Base-by-base conservation (phyloP, 768 basidiomycete genomes). In the Zangia roseola region DNA sequence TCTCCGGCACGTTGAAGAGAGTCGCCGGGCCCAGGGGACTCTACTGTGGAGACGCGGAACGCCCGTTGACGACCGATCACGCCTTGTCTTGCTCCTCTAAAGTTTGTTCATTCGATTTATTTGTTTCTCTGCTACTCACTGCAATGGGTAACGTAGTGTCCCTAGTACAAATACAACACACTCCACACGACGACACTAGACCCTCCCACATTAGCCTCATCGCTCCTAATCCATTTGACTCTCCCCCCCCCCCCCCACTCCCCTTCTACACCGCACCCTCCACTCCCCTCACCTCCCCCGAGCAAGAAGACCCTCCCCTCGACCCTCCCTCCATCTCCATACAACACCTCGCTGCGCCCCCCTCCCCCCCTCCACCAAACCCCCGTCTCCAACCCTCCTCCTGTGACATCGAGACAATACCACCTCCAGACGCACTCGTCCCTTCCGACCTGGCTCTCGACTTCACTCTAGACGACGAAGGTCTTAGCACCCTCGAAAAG, bases 401-500 rank as follows among this genome's bases (percentile, higher is more conserved):
- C 55, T 59, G 52, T 39, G 57, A 56, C 38, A 51, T 63, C 10
- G 67, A 69, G 45, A 62, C 54, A 6, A 54, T 64, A 44, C 65
- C 62, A 9, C 47, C 57, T 10, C 42, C 48, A 3, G 67, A 71
- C 21, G 64, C 50, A 23, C 49, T 69, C 42, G 48, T 55, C 13
- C 53, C 57, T 16, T 56, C 62, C 19, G 68, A 69, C 55, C 55
- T 69, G 17, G 63, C 63, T 19, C 41, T 69, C 23, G 75, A 76
- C 50, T 67, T 75, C 28, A 65, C 70, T 10, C 57, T 84, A 60
- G 91, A 94, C 56, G 89, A 93, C 56, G 91, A 91, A 54, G 81
- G 82, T 45, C 77, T 94, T 52, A 89, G 72, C 66, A 80, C 89
- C 19, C 81, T 97, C 40, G 94, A 97, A 71, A 86, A 88, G 62